Evolutionary conservation across 1,139 yeast species (phyloP), one percentile per base, ranked within the genome.

Genomic region (Candida mesenterica): DNA sequence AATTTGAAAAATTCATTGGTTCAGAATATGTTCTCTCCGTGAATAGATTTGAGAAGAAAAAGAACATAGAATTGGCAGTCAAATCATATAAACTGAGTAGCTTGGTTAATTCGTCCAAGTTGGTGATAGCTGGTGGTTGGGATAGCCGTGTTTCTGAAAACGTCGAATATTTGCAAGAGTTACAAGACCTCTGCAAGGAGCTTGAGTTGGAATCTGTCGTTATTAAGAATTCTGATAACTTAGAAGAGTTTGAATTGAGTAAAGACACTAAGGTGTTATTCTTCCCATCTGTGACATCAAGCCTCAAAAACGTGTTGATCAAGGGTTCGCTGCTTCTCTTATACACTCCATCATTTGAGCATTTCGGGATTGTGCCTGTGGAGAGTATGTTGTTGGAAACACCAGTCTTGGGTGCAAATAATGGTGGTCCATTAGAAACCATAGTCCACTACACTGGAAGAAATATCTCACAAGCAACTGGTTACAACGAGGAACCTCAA

Each of bases 291-390:
- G 77, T 92, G 5, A 72, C 83, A 29, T 72, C 89, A 1, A 57
- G 72, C 2, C 56, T 85, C 37, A 88, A 89, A 53, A 80, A 81
- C 34, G 67, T 79, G 1, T 68, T 92, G 28, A 65, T 92, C 31
- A 59, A 71, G 30, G 59, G 66, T 8, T 72, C 92, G 2, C 72
- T 75, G 36, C 49, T 85, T 37, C 67, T 94, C 25, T 63, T 89
- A 30, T 92, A 92, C 55, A 94, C 99, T 0, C 98, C 99, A 2
- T 73, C 84, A 1, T 76, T 77, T 51, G 98, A 94, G 57, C 99
- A 92, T 61, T 92, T 92, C 56, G 99, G 99, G 10, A 94, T 92
- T 43, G 99, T 94, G 3, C 99, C 99, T 1, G 72, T 92, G 10
- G 98, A 92, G 54, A 89, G 96, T 14, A 90, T 92, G 97, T 71